Percentiles rank a stretch among this genome's conserved stretches.
Conservation (phyloP, 257 asterid species). For the Plantago major region DNA sequence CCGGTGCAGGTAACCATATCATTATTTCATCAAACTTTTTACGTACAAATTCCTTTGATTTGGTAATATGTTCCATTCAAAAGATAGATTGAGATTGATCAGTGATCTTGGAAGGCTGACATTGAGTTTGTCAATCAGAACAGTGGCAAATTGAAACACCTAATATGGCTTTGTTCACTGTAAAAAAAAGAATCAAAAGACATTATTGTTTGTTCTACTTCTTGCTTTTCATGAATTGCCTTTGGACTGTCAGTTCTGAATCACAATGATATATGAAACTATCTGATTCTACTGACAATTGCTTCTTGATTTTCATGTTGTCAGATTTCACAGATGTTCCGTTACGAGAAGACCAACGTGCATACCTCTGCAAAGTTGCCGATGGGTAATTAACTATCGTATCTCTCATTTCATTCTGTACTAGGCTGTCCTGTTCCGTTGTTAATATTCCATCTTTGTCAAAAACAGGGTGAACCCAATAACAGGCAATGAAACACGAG, state of each 20-base stretch:
- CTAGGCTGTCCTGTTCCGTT: not conserved
- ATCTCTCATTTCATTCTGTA: not conserved
- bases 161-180: not conserved
- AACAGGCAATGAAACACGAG: conserved; percentile 89
- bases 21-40: not conserved
- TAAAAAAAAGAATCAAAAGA: not conserved
- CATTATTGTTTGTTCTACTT: not conserved
- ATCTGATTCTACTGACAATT: not conserved
- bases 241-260: not conserved
- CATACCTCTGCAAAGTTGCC: conserved; percentile 80
- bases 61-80: not conserved
- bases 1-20: conserved; percentile 74
- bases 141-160: not conserved
- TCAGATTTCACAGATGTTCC: conserved; percentile 95
- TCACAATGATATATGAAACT: too few species aligned
- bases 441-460: not conserved
- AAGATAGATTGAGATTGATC: not conserved
- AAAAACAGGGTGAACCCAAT: conserved; percentile 60
- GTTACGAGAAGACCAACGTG: conserved; percentile 88
- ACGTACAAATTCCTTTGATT: not conserved
- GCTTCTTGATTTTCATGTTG: not conserved
- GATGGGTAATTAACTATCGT: conserved; percentile 49
- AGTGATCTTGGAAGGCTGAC: not conserved
- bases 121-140: not conserved
- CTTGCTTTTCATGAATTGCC: not conserved